Base-by-base conservation (phyloP, 768 basidiomycete species). In the Suillus subluteus region DNA sequence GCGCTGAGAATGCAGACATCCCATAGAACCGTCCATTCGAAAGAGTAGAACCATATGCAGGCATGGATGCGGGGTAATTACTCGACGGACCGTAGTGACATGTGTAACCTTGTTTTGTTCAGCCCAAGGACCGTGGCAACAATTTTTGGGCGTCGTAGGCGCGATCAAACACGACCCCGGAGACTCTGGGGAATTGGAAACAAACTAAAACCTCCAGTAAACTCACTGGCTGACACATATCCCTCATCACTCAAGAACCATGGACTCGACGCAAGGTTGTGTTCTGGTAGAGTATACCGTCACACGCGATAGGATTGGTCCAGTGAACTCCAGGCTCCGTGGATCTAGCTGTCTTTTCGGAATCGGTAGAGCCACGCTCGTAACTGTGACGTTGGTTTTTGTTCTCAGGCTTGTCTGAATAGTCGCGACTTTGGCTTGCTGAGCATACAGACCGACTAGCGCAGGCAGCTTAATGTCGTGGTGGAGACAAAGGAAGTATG, bases 121-220 rank as follows among this genome's bases (percentile, higher is more conserved):
- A 26, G 26, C 26, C 26, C 26, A 26, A 26, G 7, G n/a, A 58
- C 12, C 56, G 23, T 38, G 23, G 58, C 38, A 40, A 40, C 58
- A 58, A 6, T 15, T 26, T 26, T 26, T 15, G 50, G 15, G 12
- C 50, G 15, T 52, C 13, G n/a, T 38, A 58, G n/a, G 37, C 38
- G 56, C 56, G 37, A 58, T 58, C 37, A 58, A 23, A n/a, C 12
- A 30, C 16, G 58, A 59, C 58, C 40, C 58, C 58, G 40, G 26
- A 59, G 23, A 59, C 58, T 59, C 58, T 59, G 58, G 58, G 58
- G 58, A 59, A 59, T 59, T 59, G 26, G 58, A 59, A 41, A 41
- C 41, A 26, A 59, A 59, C 16, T 5, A 26, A 40, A 26, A 13
- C 37, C 8, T 23, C n/a, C n/a, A 23, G n/a, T 2, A 38, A 38